Evolutionary conservation across 352 stramenopile genomes (phyloP).

Genomic region (Phytophthora foliorum): DNA sequence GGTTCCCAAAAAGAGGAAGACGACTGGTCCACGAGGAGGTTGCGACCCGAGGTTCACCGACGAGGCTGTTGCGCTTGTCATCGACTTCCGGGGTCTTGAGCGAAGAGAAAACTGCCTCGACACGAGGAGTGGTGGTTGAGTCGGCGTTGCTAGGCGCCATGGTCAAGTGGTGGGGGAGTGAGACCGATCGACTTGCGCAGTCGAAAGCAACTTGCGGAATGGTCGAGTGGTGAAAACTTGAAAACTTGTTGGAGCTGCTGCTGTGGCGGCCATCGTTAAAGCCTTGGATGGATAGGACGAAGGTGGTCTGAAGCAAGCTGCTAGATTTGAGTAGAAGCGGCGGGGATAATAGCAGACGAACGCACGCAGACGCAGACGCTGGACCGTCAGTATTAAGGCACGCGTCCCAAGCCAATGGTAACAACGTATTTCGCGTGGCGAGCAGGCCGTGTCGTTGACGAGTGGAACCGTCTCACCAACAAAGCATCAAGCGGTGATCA

Average conservation of each 20-base stretch:
- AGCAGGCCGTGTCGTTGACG: constrained; percentile 17
- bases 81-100: constrained; percentile 38
- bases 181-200: constrained; percentile 17
- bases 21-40: constrained; percentile 3
- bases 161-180: neutral
- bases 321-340: neutral
- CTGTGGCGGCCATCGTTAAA: neutral
- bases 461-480: constrained; percentile 21
- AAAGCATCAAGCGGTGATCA: constrained; percentile 20
- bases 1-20: constrained; percentile 32
- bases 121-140: constrained; percentile 16
- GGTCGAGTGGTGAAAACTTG: constrained; percentile 6
- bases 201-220: constrained; percentile 28
- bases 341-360: constrained; percentile 6
- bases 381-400: constrained; percentile 22
- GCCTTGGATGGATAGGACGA: neutral
- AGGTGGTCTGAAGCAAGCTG: neutral
- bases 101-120: constrained; percentile 27
- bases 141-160: constrained; percentile 32
- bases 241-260: neutral
- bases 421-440: constrained; percentile 7
- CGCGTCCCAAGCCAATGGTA: constrained; percentile 29
- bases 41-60: constrained; percentile 1
- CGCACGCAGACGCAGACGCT: constrained; percentile 12
- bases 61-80: constrained; percentile 30